These are phyloP conservation scores for Handroanthus guayacan DNA, from an alignment of 257 asterid species.

Conservation along the genomic window DNA sequence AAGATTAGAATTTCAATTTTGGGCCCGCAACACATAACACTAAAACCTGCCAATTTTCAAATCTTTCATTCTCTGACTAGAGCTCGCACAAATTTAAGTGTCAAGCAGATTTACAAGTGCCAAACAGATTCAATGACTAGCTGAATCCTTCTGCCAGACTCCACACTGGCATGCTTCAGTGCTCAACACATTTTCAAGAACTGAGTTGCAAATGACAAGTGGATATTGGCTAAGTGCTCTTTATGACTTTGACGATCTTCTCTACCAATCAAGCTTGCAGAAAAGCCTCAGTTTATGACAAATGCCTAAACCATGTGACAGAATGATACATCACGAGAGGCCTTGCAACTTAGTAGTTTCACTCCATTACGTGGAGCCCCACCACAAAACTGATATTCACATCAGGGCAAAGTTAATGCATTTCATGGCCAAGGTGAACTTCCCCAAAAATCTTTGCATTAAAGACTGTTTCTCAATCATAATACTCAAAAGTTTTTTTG, in stretches of 20 bases:
- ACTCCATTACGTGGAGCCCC: not conserved
- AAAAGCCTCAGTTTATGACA: not conserved
- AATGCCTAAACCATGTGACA: not conserved
- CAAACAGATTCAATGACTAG: not conserved
- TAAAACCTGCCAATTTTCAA: not conserved
- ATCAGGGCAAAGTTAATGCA: not conserved
- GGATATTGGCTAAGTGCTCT: not conserved
- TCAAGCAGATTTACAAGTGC: not conserved
- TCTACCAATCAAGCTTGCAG: conserved; percentile 2
- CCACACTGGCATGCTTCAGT: not conserved
- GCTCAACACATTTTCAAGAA: not conserved
- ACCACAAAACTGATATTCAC: not conserved
- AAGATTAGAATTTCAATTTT: too few relatives aligned
- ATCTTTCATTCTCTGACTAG: not conserved
- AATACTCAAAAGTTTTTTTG: not conserved
- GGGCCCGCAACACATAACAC: not conserved
- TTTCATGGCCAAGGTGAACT: not conserved
- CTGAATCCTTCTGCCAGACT: not conserved
- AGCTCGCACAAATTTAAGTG: not conserved
- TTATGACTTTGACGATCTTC: not conserved
- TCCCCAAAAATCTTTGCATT: not conserved
- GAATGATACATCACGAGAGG: not conserved
- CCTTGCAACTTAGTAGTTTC: not conserved
- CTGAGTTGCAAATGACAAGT: not conserved
- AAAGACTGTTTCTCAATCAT: not conserved